phyloP scores from a whole-genome alignment of 2,329 filamentous ascomycete species.

The Chaetomiaceae sp. region DNA sequence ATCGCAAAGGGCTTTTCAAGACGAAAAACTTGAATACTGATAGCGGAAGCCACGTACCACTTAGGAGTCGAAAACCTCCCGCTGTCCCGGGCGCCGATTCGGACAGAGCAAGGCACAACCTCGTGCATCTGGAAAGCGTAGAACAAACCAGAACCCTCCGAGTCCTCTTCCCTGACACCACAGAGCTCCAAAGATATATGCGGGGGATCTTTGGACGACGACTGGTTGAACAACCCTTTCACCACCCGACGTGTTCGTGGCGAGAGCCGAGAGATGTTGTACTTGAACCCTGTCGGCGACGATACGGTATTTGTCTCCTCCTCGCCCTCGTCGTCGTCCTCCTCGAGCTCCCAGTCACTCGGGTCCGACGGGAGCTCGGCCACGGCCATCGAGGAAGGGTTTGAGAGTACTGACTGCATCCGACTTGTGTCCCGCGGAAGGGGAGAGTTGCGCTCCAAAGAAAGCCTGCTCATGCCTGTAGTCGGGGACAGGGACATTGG shows the following conservation, averaged over 20 bases:
- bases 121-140: constrained; percentile 54
- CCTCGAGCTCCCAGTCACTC: constrained; percentile 27
- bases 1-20: too few species aligned
- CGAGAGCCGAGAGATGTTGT: constrained; percentile 36
- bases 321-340: constrained; percentile 27
- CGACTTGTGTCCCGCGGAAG: constrained; percentile 29
- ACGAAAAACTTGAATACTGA: too few species aligned
- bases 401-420: constrained; percentile 18
- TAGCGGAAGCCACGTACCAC: too few species aligned
- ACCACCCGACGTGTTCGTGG: constrained; percentile 34
- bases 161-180: constrained; percentile 31
- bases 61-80: constrained; percentile 34
- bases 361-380: constrained; percentile 11
- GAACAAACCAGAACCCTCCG: constrained; percentile 34
- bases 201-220: constrained; percentile 35
- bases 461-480: constrained; percentile 36
- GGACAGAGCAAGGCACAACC: constrained; percentile 45
- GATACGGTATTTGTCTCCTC: constrained; percentile 26
- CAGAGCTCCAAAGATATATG: constrained; percentile 46
- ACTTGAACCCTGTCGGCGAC: constrained; percentile 37
- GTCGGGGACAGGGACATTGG: constrained; percentile 31
- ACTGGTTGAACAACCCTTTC: constrained; percentile 36
- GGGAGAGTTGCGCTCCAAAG: constrained; percentile 35
- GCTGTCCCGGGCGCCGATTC: constrained; percentile 39
- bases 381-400: constrained; percentile 2